These are phyloP conservation scores for Hemisphaericaspora lyxosophila DNA, from an alignment of 1,139 yeast species.

Conservation along the genomic window DNA sequence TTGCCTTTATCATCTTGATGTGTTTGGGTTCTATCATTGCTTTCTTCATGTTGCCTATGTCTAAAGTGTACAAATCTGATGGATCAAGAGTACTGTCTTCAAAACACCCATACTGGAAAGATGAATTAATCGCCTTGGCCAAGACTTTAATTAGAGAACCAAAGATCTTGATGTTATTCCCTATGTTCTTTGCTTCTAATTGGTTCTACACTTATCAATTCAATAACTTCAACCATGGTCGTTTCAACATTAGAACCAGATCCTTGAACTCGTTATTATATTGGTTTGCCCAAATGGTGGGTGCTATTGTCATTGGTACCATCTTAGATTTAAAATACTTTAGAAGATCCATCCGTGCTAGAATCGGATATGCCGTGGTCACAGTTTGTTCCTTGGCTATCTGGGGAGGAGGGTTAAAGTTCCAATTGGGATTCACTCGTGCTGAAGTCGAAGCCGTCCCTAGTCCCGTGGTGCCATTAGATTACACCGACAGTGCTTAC, in stretches of 20 bases:
- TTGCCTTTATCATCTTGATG: conserved; percentile 59
- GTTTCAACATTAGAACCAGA: conserved; percentile 59
- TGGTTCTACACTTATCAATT: conserved; percentile 69
- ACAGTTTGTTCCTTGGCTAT: conserved; percentile 46
- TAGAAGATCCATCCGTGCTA: conserved; percentile 47
- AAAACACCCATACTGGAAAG: conserved; percentile 48
- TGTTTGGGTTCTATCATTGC: conserved; percentile 48
- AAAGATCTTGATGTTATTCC: conserved; percentile 49
- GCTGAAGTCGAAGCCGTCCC: conserved; percentile 26
- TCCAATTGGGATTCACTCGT: conserved; percentile 48
- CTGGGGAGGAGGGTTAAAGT: conserved; percentile 64
- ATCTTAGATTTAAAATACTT: conserved; percentile 45
- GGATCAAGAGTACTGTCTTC: conserved; percentile 49
- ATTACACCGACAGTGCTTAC: conserved; percentile 45
- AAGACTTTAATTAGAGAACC: conserved; percentile 46
- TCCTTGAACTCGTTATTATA: conserved; percentile 59
- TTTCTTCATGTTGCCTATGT: conserved; percentile 47
- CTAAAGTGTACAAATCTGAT: conserved; percentile 51
- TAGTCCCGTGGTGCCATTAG: conserved; percentile 31
- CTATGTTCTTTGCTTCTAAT: conserved; percentile 62
- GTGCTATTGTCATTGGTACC: conserved; percentile 50
- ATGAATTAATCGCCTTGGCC: conserved; percentile 45
- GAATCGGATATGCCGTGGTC: conserved; percentile 45
- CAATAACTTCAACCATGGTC: conserved; percentile 55
- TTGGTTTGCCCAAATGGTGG: conserved; percentile 62